Percentiles rank a stretch among this genome's conserved stretches.
Evolutionary conservation across 345 rosid species (phyloP).

Genomic region (Bruguiera sexangula): DNA sequence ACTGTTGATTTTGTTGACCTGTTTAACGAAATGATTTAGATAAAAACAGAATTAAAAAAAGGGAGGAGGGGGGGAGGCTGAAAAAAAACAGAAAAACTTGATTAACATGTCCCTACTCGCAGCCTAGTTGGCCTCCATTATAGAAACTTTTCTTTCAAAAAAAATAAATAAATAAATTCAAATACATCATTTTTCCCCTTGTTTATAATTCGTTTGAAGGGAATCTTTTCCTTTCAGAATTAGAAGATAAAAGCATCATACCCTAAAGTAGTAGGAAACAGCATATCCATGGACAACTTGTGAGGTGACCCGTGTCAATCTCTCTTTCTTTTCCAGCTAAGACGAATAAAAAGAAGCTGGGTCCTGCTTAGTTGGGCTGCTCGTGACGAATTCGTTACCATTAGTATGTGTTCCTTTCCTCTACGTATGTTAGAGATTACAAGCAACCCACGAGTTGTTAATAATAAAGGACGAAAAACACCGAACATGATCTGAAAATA

Average conservation of each 20-base stretch:
- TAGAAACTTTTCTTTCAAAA: background rate
- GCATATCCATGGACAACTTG: slow-evolving; percentile 6
- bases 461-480: too few relatives aligned
- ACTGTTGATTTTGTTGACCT: background rate
- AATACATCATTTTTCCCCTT: too few relatives aligned
- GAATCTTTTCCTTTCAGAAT: background rate
- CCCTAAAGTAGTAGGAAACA: background rate
- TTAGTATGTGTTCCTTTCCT: too few relatives aligned
- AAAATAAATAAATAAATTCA: too few relatives aligned
- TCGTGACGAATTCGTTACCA: too few relatives aligned
- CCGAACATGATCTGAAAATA: too few relatives aligned
- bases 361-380: background rate
- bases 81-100: too few relatives aligned
- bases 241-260: background rate
- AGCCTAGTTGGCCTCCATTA: background rate
- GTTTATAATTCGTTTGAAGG: background rate
- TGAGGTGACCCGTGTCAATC: slow-evolving; percentile 1
- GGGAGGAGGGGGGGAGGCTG: too few relatives aligned
- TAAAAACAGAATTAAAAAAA: too few relatives aligned
- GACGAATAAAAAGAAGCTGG: background rate
- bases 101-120: background rate
- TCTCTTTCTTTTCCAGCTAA: background rate
- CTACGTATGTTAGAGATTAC: too few relatives aligned
- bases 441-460: too few relatives aligned
- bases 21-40: background rate